Conservation (phyloP, 345 rosid species). For the Lepidium sativum region DNA sequence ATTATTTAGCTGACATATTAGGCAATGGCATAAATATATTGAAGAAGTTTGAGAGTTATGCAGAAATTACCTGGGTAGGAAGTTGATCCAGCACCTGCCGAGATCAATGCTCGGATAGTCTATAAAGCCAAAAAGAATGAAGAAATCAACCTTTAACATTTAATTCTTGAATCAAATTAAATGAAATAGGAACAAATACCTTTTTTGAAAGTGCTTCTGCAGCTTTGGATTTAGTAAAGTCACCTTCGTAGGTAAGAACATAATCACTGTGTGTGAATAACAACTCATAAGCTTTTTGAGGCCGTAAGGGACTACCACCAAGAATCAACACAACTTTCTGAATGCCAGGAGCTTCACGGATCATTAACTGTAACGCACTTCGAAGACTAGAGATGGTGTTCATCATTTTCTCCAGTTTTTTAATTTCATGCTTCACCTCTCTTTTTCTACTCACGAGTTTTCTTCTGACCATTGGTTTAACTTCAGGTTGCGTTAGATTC, state of each 20-base stretch:
- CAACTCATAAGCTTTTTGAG: constrained; percentile 55
- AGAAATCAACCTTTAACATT: neutral
- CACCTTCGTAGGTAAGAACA: constrained; percentile 22
- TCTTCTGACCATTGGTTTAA: constrained; percentile 46
- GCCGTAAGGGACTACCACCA: constrained; percentile 74
- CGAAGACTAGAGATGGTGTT: constrained; percentile 40
- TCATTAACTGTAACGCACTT: constrained; percentile 40
- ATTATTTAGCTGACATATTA: neutral
- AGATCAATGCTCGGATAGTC: constrained; percentile 71
- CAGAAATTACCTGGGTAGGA: constrained; percentile 58
- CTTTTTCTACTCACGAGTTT: constrained; percentile 44
- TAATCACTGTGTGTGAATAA: constrained; percentile 35
- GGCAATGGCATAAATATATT: neutral
- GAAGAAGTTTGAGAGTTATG: neutral
- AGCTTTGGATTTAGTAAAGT: constrained; percentile 50
- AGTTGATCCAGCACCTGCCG: constrained; percentile 71
- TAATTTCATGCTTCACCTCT: constrained; percentile 58
- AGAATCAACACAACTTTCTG: constrained; percentile 52
- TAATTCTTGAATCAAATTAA: too few relatives aligned
- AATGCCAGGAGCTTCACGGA: constrained; percentile 36
- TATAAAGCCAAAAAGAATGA: constrained; percentile 18
- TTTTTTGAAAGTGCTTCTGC: constrained; percentile 73
- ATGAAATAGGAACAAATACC: constrained; percentile 39
- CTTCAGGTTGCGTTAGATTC: constrained; percentile 33
- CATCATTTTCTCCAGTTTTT: constrained; percentile 65